A percentile compares a stretch with the other conserved stretches of the same genome.
Conservation (phyloP, 345 rosid genomes). For the Sapria himalayana region DNA sequence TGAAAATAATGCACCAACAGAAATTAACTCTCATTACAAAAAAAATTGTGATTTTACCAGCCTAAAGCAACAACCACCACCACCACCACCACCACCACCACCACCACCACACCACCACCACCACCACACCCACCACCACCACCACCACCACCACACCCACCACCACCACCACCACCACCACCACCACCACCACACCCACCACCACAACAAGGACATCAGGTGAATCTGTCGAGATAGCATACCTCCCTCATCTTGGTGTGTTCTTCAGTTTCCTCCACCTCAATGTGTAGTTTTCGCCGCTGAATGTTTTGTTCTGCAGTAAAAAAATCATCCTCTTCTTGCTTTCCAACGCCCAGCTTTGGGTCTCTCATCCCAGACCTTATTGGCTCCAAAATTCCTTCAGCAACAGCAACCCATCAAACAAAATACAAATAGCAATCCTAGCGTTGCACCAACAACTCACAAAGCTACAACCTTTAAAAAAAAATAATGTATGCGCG, state of each 20-base stretch:
- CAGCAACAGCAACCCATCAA: not conserved
- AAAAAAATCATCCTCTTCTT: constrained; percentile 92
- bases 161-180: no score
- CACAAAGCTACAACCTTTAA: no score
- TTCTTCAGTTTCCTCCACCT: constrained; percentile 86
- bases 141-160: no score
- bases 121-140: no score
- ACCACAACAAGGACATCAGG: no score
- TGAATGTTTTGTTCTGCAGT: constrained; percentile 93
- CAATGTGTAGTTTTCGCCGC: constrained; percentile 69
- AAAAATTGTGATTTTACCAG: constrained; percentile 9
- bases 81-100: no score
- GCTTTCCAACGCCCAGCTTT: constrained; percentile 83
- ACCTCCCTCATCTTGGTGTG: constrained; percentile 88
- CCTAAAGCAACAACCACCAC: no score
- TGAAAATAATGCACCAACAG: constrained; percentile 45
- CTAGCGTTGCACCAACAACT: no score
- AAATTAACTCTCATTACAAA: constrained; percentile 14
- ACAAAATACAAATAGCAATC: not conserved
- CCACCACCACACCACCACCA: no score
- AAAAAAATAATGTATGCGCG: no score
- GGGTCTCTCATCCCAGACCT: constrained; percentile 89
- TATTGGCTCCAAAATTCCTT: constrained; percentile 82
- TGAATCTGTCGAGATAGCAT: no score
- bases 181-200: no score